phyloP scores from a whole-genome alignment of 805 yeast species.

The Metschnikowia drakensbergensis region DNA sequence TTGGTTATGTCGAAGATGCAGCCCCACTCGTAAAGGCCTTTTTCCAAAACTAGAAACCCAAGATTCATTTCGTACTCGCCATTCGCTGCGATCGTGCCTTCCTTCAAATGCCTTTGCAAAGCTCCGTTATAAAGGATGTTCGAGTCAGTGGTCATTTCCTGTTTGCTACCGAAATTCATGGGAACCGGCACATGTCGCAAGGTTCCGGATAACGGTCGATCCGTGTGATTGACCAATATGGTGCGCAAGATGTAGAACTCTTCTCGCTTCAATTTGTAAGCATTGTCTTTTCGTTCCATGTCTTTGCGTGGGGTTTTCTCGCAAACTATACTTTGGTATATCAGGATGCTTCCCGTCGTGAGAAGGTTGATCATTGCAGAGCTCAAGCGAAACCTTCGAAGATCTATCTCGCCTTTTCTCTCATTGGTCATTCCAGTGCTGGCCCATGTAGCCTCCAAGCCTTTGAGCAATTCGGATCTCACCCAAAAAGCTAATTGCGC shows the following conservation, averaged over 20 bases:
- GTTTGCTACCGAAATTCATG: conserved; percentile 9
- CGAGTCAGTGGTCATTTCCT: conserved; percentile 41
- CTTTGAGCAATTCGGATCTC: conserved; percentile 57
- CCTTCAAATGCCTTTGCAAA: conserved; percentile 51
- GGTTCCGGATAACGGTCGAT: conserved; percentile 46
- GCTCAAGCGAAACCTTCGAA: conserved; percentile 62
- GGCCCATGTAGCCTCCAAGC: conserved; percentile 66
- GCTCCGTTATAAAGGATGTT: conserved; percentile 70
- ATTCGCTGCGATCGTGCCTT: conserved; percentile 39
- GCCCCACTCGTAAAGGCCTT: conserved; percentile 84
- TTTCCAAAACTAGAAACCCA: conserved; percentile 63
- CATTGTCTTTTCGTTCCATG: conserved; percentile 19
- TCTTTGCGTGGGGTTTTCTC: conserved; percentile 18
- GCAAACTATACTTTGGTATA: conserved; percentile 29
- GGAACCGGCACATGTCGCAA: conserved; percentile 56
- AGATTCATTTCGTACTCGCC: conserved; percentile 41
- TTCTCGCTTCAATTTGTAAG: conserved; percentile 29
- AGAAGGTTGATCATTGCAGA: conserved; percentile 56
- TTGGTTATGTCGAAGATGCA: conserved; percentile 28
- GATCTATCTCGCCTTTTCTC: conserved; percentile 57
- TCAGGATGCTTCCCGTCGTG: conserved; percentile 44
- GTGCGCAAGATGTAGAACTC: conserved; percentile 51
- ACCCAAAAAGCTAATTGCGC: conserved; percentile 78
- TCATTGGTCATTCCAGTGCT: conserved; percentile 20
- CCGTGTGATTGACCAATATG: conserved; percentile 46